A percentile compares a stretch with the other conserved stretches of the same genome.
Evolutionary conservation across 495 filamentous ascomycete genomes (phyloP).

Genomic region (Neurospora sp.): DNA sequence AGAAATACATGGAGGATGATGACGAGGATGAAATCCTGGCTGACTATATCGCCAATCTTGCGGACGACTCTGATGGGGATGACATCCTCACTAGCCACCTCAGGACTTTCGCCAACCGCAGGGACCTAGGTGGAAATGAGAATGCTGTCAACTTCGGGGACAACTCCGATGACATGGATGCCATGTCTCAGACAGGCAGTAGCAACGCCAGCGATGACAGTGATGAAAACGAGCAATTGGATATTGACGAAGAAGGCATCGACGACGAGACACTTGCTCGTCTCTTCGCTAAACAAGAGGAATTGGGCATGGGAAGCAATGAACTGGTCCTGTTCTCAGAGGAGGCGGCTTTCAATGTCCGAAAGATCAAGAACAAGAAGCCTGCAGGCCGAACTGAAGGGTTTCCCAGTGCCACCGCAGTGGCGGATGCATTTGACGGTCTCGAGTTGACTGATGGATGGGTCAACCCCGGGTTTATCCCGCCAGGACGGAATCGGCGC

Average conservation of each 20-base stretch:
- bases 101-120: constrained; percentile 20
- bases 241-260: constrained; percentile 18
- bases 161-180: constrained; percentile 12
- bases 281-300: constrained; percentile 55
- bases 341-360: neutral
- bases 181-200: constrained; percentile 6
- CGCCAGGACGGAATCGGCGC: constrained; percentile 45
- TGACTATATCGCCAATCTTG: constrained; percentile 74
- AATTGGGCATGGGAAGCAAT: constrained; percentile 48
- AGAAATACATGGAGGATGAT: constrained; percentile 6
- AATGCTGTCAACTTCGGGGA: constrained; percentile 15
- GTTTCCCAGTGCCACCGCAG: constrained; percentile 46
- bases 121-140: constrained; percentile 40
- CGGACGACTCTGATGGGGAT: constrained; percentile 23
- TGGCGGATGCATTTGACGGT: constrained; percentile 66
- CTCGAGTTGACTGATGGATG: constrained; percentile 74
- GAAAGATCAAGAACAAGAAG: constrained; percentile 1
- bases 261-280: constrained; percentile 50
- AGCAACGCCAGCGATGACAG: constrained; percentile 25
- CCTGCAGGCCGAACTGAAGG: neutral
- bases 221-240: constrained; percentile 22
- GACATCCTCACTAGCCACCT: constrained; percentile 15
- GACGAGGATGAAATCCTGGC: constrained; percentile 47
- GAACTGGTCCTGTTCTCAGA: constrained; percentile 48
- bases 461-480: constrained; percentile 48